Base-by-base conservation (phyloP, 2,329 filamentous ascomycete genomes). In the Aspergillus neoniger region DNA sequence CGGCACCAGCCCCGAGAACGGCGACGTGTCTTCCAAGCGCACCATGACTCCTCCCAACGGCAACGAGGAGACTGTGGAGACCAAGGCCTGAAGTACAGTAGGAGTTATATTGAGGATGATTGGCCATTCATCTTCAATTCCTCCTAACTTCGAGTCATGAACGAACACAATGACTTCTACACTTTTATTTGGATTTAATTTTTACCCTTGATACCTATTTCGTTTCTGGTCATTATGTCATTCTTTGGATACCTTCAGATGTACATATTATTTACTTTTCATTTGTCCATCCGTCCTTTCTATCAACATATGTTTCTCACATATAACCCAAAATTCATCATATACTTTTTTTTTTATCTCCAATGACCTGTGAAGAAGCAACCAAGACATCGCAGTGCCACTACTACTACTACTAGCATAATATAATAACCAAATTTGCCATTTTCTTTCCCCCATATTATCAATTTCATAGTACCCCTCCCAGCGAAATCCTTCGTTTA, bases 11-110 rank as follows among this genome's bases (percentile, higher is more conserved):
- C 60, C 62, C 14, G 70, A 75, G 48, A 50, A 56, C 38, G 64
- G 65, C 14, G 72, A 74, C 15, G 59, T 55, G 30, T 59, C 63
- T 36, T 74, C 72, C 25, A 73, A 73, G 64, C 72, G 72, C 51
- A 72, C 69, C 23, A 60, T 68, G 44, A 72, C 72, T 14, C 71
- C 71, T 3, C 64, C 65, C 5, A 63, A 57, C 1, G 65, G 70
- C 25, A 52, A 63, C n/a, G 51, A 63, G n/a, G 21, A 62, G 5
- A 19, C 60, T 12, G 51, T 69, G 38, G 69, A 71, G 53, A 63
- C 65, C 51, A 73, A 73, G 65, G 70, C 63, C 43, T 71, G 59
- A 64, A 17, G 23, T 36, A 14, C 32, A 14, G 9, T 12, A 28
- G n/a, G 30, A 32, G 17, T 14, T 44, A 36, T 36, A 2, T 14